phyloP scores from a whole-genome alignment of 2,329 filamentous ascomycete genomes.

The Fonsecaea pedrosoi region DNA sequence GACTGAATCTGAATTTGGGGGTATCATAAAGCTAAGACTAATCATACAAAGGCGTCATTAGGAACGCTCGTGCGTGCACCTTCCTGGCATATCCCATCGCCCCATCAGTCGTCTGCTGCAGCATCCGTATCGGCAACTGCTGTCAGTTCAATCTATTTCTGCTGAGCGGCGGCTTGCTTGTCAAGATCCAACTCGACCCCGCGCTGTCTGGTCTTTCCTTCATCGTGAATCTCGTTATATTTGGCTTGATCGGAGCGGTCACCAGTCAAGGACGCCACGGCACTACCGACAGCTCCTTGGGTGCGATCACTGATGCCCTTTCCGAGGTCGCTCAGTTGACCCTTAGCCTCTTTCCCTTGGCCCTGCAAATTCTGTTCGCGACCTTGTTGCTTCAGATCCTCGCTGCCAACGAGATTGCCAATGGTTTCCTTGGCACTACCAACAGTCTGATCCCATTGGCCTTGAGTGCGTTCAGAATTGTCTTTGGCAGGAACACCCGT shows the following conservation, averaged over 20 bases:
- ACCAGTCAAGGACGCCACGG: slow-evolving; percentile 74
- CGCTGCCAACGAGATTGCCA: slow-evolving; percentile 76
- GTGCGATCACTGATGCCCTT: slow-evolving; percentile 71
- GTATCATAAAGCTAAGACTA: slow-evolving; percentile 29
- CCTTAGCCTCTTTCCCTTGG: slow-evolving; percentile 80
- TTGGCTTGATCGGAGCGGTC: slow-evolving; percentile 69
- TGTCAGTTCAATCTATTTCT: slow-evolving; percentile 19
- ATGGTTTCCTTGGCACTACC: slow-evolving; percentile 82
- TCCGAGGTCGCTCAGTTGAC: slow-evolving; percentile 77
- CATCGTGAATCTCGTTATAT: slow-evolving; percentile 70
- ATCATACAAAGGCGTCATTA: slow-evolving; percentile 13
- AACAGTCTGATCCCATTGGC: slow-evolving; percentile 84
- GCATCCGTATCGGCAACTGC: slow-evolving; percentile 3
- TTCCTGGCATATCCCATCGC: not conserved
- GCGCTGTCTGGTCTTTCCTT: slow-evolving; percentile 82
- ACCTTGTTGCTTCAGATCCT: slow-evolving; percentile 76
- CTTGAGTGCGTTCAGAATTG: slow-evolving; percentile 72
- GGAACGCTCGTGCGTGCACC: not conserved
- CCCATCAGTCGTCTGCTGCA: not conserved
- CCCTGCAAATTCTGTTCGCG: slow-evolving; percentile 80
- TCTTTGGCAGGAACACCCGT: slow-evolving; percentile 75
- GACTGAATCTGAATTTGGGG: slow-evolving; percentile 16
- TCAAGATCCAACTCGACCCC: slow-evolving; percentile 81
- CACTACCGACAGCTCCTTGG: slow-evolving; percentile 72
- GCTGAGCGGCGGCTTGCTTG: slow-evolving; percentile 64